phyloP scores from a whole-genome alignment of 2,329 filamentous ascomycete genomes.

The Aureobasidium lini region DNA sequence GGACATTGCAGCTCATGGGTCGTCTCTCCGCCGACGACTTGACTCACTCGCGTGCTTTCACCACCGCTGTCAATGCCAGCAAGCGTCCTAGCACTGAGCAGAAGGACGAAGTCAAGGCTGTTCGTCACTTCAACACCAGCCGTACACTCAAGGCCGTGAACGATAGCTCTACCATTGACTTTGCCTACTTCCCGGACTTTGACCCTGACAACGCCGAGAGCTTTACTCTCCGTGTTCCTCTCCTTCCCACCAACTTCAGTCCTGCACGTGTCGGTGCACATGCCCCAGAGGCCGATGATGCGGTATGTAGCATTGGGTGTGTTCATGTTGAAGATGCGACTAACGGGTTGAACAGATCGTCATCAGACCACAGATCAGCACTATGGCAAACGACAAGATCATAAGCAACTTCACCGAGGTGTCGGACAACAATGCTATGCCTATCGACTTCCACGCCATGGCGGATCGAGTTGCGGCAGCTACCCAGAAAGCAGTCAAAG shows the following conservation, averaged over 20 bases:
- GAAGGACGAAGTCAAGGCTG: constrained; percentile 20
- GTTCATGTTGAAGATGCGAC: background rate
- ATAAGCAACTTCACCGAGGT: constrained; percentile 52
- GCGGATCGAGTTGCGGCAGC: constrained; percentile 41
- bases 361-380: constrained; percentile 50
- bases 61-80: constrained; percentile 44
- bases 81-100: constrained; percentile 30
- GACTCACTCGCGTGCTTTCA: constrained; percentile 46
- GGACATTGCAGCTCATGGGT: constrained; percentile 37
- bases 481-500: constrained; percentile 26
- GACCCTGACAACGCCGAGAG: constrained; percentile 32
- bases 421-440: constrained; percentile 48
- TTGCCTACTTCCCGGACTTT: constrained; percentile 51
- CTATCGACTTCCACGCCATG: constrained; percentile 50
- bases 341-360: constrained; percentile 21
- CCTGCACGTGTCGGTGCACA: constrained; percentile 16
- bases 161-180: constrained; percentile 56
- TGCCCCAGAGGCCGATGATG: constrained; percentile 18
- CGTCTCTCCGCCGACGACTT: constrained; percentile 48
- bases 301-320: constrained; percentile 14
- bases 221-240: constrained; percentile 24
- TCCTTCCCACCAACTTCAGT: constrained; percentile 23
- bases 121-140: constrained; percentile 56
- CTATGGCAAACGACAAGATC: constrained; percentile 42
- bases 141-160: constrained; percentile 48